A percentile compares a stretch with the other conserved stretches of the same genome.
phyloP scores from a whole-genome alignment of 2,329 filamentous ascomycete genomes.

The Trichophyton schoenleinii region DNA sequence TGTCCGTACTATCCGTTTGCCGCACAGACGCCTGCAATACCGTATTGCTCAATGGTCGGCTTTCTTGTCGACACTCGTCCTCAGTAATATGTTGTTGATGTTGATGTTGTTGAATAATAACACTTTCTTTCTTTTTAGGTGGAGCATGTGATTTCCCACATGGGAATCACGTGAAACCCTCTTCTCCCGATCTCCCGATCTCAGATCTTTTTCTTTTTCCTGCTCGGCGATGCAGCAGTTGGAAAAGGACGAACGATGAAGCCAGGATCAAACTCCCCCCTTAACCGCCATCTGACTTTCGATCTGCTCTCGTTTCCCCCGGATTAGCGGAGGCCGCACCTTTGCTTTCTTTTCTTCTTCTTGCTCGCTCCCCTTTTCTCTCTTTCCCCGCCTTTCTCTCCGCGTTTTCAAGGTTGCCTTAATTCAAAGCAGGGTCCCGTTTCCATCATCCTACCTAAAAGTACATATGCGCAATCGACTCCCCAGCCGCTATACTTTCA shows the following conservation, averaged over 20 bases:
- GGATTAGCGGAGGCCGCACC: conserved; percentile 6
- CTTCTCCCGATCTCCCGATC: neutral
- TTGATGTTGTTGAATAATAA: neutral
- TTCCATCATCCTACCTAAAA: neutral
- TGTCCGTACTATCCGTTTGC: neutral
- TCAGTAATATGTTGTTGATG: neutral
- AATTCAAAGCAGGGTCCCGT: neutral
- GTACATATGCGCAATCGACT: conserved; percentile 3
- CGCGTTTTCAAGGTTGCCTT: neutral
- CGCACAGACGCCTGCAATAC: neutral
- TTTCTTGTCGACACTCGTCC: too few relatives aligned
- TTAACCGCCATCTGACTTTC: neutral
- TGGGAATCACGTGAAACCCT: neutral
- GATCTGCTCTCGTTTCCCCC: neutral
- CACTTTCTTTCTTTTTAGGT: neutral
- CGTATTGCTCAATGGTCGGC: too few relatives aligned
- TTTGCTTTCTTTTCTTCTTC: neutral
- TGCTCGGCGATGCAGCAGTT: neutral
- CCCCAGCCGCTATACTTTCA: neutral
- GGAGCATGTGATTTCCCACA: neutral
- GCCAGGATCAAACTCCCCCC: neutral
- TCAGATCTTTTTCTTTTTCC: neutral
- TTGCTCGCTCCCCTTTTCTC: neutral
- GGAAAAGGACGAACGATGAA: neutral
- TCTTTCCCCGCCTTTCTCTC: neutral